phyloP scores from a whole-genome alignment of 2,329 filamentous ascomycete genomes.

The Ophiostoma piceae region DNA sequence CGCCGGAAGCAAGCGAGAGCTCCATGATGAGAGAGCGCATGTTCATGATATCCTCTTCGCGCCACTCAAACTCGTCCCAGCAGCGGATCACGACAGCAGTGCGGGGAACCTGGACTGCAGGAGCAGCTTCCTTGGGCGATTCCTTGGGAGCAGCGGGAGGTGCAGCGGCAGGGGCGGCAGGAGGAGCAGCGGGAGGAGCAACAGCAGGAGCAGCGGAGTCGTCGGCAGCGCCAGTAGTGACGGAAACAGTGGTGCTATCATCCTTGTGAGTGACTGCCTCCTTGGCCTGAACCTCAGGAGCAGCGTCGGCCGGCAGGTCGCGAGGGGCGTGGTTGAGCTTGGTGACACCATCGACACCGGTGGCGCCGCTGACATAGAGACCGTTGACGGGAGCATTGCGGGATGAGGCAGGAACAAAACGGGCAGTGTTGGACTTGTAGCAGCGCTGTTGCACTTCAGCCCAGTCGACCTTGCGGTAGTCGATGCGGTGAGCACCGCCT shows the following conservation, averaged over 20 bases:
- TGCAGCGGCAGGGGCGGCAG: slow-evolving; percentile 26
- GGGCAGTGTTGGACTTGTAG: slow-evolving; percentile 61
- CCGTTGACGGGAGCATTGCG: slow-evolving; percentile 43
- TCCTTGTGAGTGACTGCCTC: not conserved
- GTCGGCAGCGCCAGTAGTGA: not conserved
- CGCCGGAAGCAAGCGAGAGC: slow-evolving; percentile 71
- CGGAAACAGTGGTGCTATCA: slow-evolving; percentile 7
- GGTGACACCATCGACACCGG: not conserved
- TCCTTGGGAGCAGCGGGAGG: too few species aligned
- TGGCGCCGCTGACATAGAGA: slow-evolving; percentile 42
- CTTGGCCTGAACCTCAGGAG: not conserved
- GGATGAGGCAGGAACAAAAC: slow-evolving; percentile 53
- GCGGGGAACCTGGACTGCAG: slow-evolving; percentile 39
- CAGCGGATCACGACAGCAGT: slow-evolving; percentile 77
- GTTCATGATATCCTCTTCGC: slow-evolving; percentile 73
- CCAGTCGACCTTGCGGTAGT: slow-evolving; percentile 75
- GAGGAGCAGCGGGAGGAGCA: not conserved
- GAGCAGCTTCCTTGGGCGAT: slow-evolving; percentile 1
- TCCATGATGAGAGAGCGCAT: slow-evolving; percentile 80
- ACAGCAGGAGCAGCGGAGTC: slow-evolving; percentile 30
- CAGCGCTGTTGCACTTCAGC: slow-evolving; percentile 71
- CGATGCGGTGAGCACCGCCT: slow-evolving; percentile 60
- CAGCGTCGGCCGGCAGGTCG: not conserved
- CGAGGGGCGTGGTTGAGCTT: slow-evolving; percentile 9
- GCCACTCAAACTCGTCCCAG: slow-evolving; percentile 76